Conservation (phyloP, 345 rosid species). For the Melaleuca quinquenervia region DNA sequence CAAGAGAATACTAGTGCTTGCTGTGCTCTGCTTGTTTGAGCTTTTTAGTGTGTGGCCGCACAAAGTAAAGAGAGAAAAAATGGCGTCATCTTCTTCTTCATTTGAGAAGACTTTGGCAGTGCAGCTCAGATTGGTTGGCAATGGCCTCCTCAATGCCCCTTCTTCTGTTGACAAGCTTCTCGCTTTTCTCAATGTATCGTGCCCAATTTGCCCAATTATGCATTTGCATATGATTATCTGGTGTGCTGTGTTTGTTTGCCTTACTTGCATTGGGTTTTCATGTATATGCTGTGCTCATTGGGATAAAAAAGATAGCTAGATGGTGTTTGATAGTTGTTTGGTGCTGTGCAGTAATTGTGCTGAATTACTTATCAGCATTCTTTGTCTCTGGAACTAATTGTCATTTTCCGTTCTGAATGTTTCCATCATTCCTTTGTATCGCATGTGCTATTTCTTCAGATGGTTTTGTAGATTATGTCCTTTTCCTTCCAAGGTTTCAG, state of each 20-base stretch:
- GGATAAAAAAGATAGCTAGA: background rate
- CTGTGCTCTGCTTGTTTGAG: conserved; percentile 28
- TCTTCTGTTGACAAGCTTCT: conserved; percentile 39
- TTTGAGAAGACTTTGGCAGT: conserved; percentile 11
- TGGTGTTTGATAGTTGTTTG: background rate
- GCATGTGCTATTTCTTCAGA: background rate
- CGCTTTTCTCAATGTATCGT: conserved; percentile 40
- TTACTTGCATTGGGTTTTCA: background rate
- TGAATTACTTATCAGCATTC: background rate
- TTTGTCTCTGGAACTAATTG: background rate
- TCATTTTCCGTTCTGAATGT: background rate
- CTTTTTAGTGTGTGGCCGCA: background rate
- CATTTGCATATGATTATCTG: background rate
- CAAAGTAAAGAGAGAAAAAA: background rate
- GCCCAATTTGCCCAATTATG: background rate
- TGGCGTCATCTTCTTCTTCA: conserved; percentile 28
- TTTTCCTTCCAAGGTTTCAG: background rate
- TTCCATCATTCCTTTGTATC: background rate
- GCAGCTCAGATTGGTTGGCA: conserved; percentile 48
- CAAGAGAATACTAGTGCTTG: background rate
- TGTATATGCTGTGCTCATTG: background rate
- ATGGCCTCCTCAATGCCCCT: conserved; percentile 34
- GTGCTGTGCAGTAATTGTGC: background rate
- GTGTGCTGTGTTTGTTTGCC: background rate
- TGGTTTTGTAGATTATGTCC: background rate